Conservation (phyloP, 2,329 filamentous ascomycete genomes). For the Paraconiothyrium brasiliense region DNA sequence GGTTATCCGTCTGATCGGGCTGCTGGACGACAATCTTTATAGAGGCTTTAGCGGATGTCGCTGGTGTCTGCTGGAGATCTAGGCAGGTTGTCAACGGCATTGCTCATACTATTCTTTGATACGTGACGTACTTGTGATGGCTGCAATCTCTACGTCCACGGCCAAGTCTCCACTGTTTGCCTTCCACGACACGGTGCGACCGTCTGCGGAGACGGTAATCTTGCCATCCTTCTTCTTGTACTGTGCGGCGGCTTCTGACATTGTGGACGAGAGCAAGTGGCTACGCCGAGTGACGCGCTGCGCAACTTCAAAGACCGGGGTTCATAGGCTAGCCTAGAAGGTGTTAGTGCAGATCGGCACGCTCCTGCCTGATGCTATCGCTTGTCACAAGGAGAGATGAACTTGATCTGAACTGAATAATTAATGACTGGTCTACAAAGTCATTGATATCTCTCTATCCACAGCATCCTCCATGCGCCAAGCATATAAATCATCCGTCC, state of each 20-base stretch:
- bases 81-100: constrained; percentile 12
- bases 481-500: constrained; percentile 2
- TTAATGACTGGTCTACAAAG: neutral
- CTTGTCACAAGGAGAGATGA: neutral
- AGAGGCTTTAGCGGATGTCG: constrained; percentile 88
- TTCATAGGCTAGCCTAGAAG: neutral
- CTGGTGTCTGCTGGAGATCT: constrained; percentile 96
- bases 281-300: constrained; percentile 4
- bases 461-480: neutral
- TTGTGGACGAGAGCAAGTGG: constrained; percentile 33
- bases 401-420: neutral
- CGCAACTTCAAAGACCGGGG: constrained; percentile 8
- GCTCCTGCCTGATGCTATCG: neutral
- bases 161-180: constrained; percentile 70
- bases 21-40: constrained; percentile 87
- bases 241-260: constrained; percentile 53
- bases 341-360: neutral
- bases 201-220: constrained; percentile 77
- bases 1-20: constrained; percentile 70
- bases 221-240: constrained; percentile 98
- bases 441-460: neutral
- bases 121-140: constrained; percentile 79
- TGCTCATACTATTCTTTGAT: constrained; percentile 9
- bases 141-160: constrained; percentile 75
- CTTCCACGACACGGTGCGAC: constrained; percentile 81